These are phyloP conservation scores for Rasamsonia emersonii DNA, from an alignment of 2,329 filamentous ascomycete genomes.

Conservation along the genomic window DNA sequence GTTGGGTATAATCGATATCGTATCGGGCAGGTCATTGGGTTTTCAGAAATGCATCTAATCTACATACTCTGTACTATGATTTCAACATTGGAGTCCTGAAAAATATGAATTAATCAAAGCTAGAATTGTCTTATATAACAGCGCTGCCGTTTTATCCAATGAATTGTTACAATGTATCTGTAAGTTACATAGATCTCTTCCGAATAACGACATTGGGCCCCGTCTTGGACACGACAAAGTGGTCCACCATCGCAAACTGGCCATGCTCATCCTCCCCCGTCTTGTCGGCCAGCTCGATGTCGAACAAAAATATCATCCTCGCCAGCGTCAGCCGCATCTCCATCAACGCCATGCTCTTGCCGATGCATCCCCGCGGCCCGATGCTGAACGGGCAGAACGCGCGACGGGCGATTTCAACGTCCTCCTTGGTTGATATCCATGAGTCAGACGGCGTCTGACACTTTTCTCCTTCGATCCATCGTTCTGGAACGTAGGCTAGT, in stretches of 20 bases:
- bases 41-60: too few relatives aligned
- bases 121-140: constrained; percentile 1
- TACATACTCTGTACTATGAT: too few relatives aligned
- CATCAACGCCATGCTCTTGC: constrained; percentile 36
- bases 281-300: constrained; percentile 27
- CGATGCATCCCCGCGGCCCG: constrained; percentile 34
- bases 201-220: constrained; percentile 26
- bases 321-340: constrained; percentile 34
- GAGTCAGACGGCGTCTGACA: constrained; percentile 27
- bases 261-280: constrained; percentile 26
- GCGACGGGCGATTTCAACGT: constrained; percentile 46
- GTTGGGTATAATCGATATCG: too few relatives aligned
- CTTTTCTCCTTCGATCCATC: constrained; percentile 51
- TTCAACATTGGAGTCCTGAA: too few relatives aligned
- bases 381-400: constrained; percentile 60
- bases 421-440: constrained; percentile 40
- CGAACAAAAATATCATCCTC: constrained; percentile 30
- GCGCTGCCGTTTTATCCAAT: background rate
- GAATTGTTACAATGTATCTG: background rate
- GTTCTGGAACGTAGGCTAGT: constrained; percentile 53
- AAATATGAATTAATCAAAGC: too few relatives aligned
- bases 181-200: constrained; percentile 3
- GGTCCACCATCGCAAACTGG: constrained; percentile 28
- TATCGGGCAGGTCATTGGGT: too few relatives aligned
- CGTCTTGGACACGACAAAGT: constrained; percentile 30